Conservation (phyloP, 495 filamentous ascomycete species). For the Aspergillus wentii region DNA sequence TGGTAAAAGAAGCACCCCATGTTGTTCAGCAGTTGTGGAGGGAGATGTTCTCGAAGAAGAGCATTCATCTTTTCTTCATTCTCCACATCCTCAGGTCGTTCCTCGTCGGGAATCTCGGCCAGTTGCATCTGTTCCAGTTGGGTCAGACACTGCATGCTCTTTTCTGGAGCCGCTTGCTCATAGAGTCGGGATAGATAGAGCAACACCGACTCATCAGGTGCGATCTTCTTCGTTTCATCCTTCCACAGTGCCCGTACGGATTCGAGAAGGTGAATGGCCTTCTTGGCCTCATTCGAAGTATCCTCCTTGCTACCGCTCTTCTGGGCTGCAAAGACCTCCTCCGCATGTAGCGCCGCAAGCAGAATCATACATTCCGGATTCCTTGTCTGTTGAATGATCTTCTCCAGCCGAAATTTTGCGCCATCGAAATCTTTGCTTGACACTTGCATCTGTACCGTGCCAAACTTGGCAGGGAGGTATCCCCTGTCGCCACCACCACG, state of each 20-base stretch:
- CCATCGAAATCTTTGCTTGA: slow-evolving; percentile 79
- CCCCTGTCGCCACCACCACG: slow-evolving; percentile 83
- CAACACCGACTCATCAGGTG: slow-evolving; percentile 80
- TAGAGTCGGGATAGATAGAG: slow-evolving; percentile 90
- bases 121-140: slow-evolving; percentile 86
- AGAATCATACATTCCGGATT: slow-evolving; percentile 88
- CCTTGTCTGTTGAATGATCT: slow-evolving; percentile 80
- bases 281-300: slow-evolving; percentile 73
- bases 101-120: slow-evolving; percentile 63
- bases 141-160: slow-evolving; percentile 82
- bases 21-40: slow-evolving; percentile 92
- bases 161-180: slow-evolving; percentile 78
- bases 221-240: slow-evolving; percentile 73
- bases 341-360: slow-evolving; percentile 83
- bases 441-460: slow-evolving; percentile 80
- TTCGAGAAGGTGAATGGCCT: slow-evolving; percentile 78
- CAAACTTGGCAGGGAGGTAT: slow-evolving; percentile 89
- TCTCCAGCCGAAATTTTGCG: slow-evolving; percentile 90
- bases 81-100: slow-evolving; percentile 62
- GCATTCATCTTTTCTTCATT: slow-evolving; percentile 54
- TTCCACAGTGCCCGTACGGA: slow-evolving; percentile 86
- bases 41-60: slow-evolving; percentile 65
- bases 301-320: slow-evolving; percentile 73
- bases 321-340: slow-evolving; percentile 83
- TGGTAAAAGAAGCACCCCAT: slow-evolving; percentile 94